Evolutionary conservation across 768 basidiomycete genomes (phyloP), one percentile per base, ranked within the genome.

Genomic region (Terana coerulea): DNA sequence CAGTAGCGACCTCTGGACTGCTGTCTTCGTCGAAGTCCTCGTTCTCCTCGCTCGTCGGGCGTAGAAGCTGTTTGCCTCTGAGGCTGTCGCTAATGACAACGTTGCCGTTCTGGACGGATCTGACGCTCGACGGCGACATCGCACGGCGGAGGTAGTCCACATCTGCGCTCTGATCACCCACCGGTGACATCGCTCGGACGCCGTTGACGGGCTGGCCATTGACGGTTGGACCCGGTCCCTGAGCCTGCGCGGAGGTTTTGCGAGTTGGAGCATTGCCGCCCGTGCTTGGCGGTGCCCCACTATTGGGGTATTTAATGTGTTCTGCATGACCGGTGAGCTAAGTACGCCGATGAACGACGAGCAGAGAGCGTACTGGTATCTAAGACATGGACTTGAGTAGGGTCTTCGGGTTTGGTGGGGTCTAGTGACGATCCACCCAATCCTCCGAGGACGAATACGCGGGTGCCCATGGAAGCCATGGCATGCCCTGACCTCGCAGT

Each of bases 401-500:
- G 82, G 67, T 98, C 92, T 48, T 97, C 95, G 7, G 77, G 72
- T 60, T 82, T 83, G 31, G 78, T 67, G 14, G 85, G 78, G 33
- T 84, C 74, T 67, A 88, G 86, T 1, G 91, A 91, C 70, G 98
- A 97, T 15, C 97, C 97, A 35, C 97, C 97, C 14, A 99, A 77
- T 21, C 97, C 97, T 28, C 97, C 97, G 7, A 99, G 78, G 5
- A 99, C 94, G 59, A 91, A 91, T 4, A 99, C 89, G 55, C 86
- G 81, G 42, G 85, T 79, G 26, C 91, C 92, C 64, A 89, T 85
- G 11, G 91, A 84, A 6, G 95, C 92, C 94, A 99, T 95, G n/a
- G 95, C 91, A 69, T 99, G 97, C 1, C 97, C 97, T 8, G 92
- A 95, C 44, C 97, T 80, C 2, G 92, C 91, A 34, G 77, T 85